Evolutionary conservation across 345 rosid species (phyloP).

Genomic region (Salix suchowensis): DNA sequence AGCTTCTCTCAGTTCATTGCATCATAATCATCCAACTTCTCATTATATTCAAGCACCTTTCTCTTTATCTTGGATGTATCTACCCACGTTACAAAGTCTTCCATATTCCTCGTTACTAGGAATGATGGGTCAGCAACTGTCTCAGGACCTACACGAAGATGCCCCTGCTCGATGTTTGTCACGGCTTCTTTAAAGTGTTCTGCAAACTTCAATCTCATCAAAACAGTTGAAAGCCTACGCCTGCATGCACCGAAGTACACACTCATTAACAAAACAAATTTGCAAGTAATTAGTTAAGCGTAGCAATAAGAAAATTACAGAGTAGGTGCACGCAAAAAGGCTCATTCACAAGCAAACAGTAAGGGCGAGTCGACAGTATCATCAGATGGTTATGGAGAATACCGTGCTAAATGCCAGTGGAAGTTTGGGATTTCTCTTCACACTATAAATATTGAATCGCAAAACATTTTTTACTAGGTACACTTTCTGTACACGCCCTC

Average conservation of each 20-base stretch:
- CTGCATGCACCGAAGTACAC: conserved; percentile 32
- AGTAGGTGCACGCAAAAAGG: not conserved
- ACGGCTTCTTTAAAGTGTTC: conserved; percentile 85
- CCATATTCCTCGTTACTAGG: conserved; percentile 87
- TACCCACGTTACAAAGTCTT: conserved; percentile 91
- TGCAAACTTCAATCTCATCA: conserved; percentile 68
- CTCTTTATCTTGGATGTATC: conserved; percentile 89
- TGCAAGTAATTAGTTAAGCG: not conserved
- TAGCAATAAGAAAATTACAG: not conserved
- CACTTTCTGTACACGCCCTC: not conserved
- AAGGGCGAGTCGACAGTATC: not conserved
- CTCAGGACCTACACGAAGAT: conserved; percentile 87
- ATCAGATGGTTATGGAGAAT: not conserved
- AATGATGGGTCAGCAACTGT: conserved; percentile 82
- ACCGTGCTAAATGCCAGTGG: not conserved
- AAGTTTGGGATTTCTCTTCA: not conserved
- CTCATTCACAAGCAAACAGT: not conserved
- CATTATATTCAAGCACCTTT: conserved; percentile 78
- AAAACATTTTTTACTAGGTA: not conserved
- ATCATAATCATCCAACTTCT: conserved; percentile 79
- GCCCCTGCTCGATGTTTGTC: conserved; percentile 89
- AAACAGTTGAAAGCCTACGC: conserved; percentile 67
- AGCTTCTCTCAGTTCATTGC: conserved; percentile 44
- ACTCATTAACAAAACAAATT: not conserved
- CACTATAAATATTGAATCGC: not conserved